phyloP scores from a whole-genome alignment of 2,329 filamentous ascomycete genomes.

The Endothia cerciana region DNA sequence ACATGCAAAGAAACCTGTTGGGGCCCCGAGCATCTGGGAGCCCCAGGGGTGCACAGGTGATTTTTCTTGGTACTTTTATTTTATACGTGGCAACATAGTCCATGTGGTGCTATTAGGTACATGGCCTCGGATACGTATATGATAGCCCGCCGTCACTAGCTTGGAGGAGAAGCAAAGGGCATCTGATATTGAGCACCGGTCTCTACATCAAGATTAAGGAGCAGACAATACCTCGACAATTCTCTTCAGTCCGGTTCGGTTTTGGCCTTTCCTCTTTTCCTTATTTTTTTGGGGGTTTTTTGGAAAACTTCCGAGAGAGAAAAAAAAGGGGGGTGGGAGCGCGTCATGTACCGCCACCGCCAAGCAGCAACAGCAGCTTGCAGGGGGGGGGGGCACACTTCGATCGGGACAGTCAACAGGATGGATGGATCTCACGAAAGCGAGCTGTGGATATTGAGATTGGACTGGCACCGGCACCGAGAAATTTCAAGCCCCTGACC shows the following conservation, averaged over 20 bases:
- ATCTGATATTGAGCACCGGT: not conserved
- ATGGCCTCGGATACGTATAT: too few relatives aligned
- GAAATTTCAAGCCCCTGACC: not conserved
- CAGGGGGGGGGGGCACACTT: not conserved
- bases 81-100: too few relatives aligned
- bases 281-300: too few relatives aligned
- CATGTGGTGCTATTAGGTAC: too few relatives aligned
- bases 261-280: not conserved
- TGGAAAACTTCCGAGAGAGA: not conserved
- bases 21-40: not conserved
- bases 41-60: not conserved
- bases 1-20: not conserved
- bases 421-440: not conserved
- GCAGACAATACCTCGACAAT: not conserved
- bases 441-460: slow-evolving; percentile 3
- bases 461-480: not conserved
- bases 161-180: not conserved
- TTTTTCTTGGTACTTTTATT: too few relatives aligned
- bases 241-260: not conserved
- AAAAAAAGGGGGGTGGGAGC: not conserved
- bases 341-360: not conserved
- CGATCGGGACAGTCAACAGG: not conserved
- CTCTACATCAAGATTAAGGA: not conserved
- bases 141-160: too few relatives aligned
- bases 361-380: not conserved